phyloP scores from a whole-genome alignment of 2,329 filamentous ascomycete genomes.

The Aspergillus fumigatiaffinis region DNA sequence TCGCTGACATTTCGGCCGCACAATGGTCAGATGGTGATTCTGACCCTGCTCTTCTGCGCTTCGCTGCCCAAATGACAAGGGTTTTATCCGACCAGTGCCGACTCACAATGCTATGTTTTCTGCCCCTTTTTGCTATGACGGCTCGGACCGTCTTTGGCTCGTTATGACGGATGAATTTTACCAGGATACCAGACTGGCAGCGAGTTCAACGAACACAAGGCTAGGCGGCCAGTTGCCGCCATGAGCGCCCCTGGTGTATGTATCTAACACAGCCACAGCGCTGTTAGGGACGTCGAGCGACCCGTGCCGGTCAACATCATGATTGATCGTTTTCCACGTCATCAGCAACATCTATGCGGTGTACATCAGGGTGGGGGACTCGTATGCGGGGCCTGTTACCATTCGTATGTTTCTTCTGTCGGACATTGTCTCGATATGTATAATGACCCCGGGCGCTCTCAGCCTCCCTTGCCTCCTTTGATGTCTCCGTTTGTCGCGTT shows the following conservation, averaged over 20 bases:
- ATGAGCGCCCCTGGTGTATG: conserved; percentile 12
- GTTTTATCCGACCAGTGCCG: conserved; percentile 13
- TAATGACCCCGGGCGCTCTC: conserved; percentile 7
- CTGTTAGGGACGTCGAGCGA: conserved; percentile 22
- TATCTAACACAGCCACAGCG: conserved; percentile 25
- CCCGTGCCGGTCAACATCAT: conserved; percentile 23
- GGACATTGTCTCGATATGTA: conserved; percentile 24
- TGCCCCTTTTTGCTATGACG: conserved; percentile 20
- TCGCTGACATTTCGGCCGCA: conserved; percentile 3
- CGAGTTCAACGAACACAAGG: conserved; percentile 6
- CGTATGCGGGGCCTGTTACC: conserved; percentile 24
- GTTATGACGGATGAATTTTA: conserved; percentile 11
- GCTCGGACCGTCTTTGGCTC: conserved; percentile 25
- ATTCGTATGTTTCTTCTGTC: conserved; percentile 13
- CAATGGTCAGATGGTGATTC: conserved; percentile 6
- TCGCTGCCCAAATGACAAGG: conserved; percentile 30
- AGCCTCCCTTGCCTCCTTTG: conserved; percentile 11
- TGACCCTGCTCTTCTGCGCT: conserved; percentile 15
- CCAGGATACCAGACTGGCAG: conserved; percentile 11
- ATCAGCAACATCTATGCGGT: conserved; percentile 20
- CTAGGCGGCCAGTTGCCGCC: conserved; percentile 8
- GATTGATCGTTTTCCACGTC: conserved; percentile 31
- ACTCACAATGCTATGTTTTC: conserved; percentile 12
- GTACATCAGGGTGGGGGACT: conserved; percentile 16
- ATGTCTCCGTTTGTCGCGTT: conserved; percentile 4